Percentiles rank a stretch among this genome's conserved stretches.
phyloP scores from a whole-genome alignment of 2,329 filamentous ascomycete genomes.

The Apiospora kogelbergensis region DNA sequence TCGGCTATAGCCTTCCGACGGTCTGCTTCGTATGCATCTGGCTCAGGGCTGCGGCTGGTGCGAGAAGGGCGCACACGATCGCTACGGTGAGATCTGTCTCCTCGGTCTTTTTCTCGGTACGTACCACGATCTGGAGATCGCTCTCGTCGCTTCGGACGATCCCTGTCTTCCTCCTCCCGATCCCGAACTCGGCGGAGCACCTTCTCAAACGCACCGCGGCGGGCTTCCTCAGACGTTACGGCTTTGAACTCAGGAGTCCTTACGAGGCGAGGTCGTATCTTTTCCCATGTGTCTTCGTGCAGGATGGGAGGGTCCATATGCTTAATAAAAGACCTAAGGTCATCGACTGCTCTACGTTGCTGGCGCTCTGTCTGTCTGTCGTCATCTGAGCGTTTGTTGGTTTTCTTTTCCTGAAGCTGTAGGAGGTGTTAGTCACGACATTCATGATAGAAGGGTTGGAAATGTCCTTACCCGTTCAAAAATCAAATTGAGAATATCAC shows the following conservation, averaged over 20 bases:
- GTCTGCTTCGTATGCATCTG: conserved; percentile 93
- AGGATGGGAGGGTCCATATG: conserved; percentile 83
- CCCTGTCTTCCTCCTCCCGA: conserved; percentile 82
- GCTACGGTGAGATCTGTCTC: conserved; percentile 64
- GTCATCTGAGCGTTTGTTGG: conserved; percentile 71
- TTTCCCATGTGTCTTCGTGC: conserved; percentile 81
- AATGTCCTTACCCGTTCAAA: conserved; percentile 68
- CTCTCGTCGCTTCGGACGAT: conserved; percentile 59
- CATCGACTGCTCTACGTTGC: conserved; percentile 81
- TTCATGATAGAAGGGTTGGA: neutral
- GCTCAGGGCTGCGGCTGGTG: conserved; percentile 84
- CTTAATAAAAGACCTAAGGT: conserved; percentile 82
- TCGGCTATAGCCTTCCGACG: conserved; percentile 91
- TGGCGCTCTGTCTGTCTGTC: conserved; percentile 83
- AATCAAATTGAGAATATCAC: conserved; percentile 75
- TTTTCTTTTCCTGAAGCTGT: conserved; percentile 80
- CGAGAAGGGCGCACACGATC: conserved; percentile 54
- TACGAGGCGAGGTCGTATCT: conserved; percentile 76
- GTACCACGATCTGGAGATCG: conserved; percentile 53
- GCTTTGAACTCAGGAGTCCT: conserved; percentile 83
- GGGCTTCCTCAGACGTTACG: conserved; percentile 78
- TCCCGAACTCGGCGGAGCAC: conserved; percentile 87
- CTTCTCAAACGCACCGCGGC: conserved; percentile 86
- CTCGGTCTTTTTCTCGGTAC: conserved; percentile 61
- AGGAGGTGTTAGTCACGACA: neutral